phyloP scores from a whole-genome alignment of 768 basidiomycete species.

The Pulveroboletus sp. region DNA sequence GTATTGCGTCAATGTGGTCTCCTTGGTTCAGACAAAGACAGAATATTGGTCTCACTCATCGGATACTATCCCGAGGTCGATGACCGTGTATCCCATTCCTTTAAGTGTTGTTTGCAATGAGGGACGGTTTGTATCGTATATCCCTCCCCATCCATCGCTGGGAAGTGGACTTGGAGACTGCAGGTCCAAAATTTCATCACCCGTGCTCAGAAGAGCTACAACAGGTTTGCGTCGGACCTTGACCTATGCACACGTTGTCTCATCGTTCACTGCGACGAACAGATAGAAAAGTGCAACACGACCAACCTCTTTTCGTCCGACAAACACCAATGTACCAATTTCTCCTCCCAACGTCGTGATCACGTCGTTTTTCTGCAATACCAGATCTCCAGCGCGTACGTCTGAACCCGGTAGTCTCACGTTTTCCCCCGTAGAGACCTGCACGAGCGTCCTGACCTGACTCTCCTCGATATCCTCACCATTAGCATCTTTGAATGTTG shows the following conservation, averaged over 20 bases:
- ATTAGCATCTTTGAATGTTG: conserved; percentile 38
- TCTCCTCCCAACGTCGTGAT: conserved; percentile 72
- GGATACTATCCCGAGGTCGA: conserved; percentile 76
- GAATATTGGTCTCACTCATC: conserved; percentile 51
- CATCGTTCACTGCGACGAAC: background rate
- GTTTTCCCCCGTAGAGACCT: conserved; percentile 64
- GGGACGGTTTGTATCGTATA: conserved; percentile 85
- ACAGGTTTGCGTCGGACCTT: conserved; percentile 65
- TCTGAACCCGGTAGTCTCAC: conserved; percentile 72
- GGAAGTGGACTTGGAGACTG: conserved; percentile 36
- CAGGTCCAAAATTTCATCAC: conserved; percentile 74
- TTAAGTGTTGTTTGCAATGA: conserved; percentile 66
- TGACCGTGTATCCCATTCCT: conserved; percentile 67
- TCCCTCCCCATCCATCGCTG: conserved; percentile 55
- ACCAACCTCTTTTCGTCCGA: conserved; percentile 65
- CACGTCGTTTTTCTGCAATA: conserved; percentile 56
- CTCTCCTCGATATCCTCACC: conserved; percentile 57
- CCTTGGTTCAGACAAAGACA: background rate
- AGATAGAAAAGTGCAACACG: background rate
- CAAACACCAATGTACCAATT: conserved; percentile 75
- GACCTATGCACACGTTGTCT: conserved; percentile 41
- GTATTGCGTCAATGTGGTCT: background rate
- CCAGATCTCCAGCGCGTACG: conserved; percentile 60
- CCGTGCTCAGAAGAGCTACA: conserved; percentile 80
- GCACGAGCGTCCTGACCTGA: conserved; percentile 61